Percentiles rank a stretch among this genome's conserved stretches.
These are phyloP conservation scores for Oehlia diaphana DNA, from an alignment of 192 early-diverging fungal species.

Conservation along the genomic window DNA sequence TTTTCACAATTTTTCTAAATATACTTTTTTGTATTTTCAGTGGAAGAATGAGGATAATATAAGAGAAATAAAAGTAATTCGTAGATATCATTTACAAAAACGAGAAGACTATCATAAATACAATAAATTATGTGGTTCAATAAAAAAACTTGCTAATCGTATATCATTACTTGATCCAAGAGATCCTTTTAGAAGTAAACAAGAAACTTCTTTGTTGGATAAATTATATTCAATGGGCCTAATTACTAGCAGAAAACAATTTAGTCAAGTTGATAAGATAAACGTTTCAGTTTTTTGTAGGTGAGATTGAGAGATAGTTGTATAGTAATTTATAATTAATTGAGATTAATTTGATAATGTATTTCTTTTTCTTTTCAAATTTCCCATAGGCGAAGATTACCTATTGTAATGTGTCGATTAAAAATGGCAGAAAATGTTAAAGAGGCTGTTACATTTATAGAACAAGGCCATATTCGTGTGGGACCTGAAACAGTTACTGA, in stretches of 20 bases:
- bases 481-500: slow-evolving; percentile 90
- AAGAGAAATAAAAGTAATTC: slow-evolving; percentile 83
- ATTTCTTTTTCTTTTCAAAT: not conserved
- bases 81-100: slow-evolving; percentile 84
- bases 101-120: slow-evolving; percentile 92
- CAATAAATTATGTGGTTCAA: slow-evolving; percentile 77
- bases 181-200: slow-evolving; percentile 74
- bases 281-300: slow-evolving; percentile 87
- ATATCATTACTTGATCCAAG: slow-evolving; percentile 83
- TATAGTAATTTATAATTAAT: not conserved
- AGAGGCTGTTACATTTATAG: slow-evolving; percentile 85
- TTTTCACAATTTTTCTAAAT: not conserved
- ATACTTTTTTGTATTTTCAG: slow-evolving; percentile 25
- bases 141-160: slow-evolving; percentile 79
- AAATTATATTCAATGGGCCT: slow-evolving; percentile 88
- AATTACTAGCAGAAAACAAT: slow-evolving; percentile 72
- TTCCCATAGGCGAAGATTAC: slow-evolving; percentile 65
- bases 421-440: slow-evolving; percentile 95
- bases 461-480: slow-evolving; percentile 94
- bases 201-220: slow-evolving; percentile 77
- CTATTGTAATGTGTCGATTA: slow-evolving; percentile 90
- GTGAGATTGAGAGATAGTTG: slow-evolving; percentile 1
- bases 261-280: slow-evolving; percentile 78
- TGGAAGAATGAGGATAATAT: slow-evolving; percentile 88
- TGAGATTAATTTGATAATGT: not conserved